Percentiles rank a stretch among this genome's conserved stretches.
phyloP scores from a whole-genome alignment of 2,329 filamentous ascomycete genomes.

The Shiraia bambusicola region DNA sequence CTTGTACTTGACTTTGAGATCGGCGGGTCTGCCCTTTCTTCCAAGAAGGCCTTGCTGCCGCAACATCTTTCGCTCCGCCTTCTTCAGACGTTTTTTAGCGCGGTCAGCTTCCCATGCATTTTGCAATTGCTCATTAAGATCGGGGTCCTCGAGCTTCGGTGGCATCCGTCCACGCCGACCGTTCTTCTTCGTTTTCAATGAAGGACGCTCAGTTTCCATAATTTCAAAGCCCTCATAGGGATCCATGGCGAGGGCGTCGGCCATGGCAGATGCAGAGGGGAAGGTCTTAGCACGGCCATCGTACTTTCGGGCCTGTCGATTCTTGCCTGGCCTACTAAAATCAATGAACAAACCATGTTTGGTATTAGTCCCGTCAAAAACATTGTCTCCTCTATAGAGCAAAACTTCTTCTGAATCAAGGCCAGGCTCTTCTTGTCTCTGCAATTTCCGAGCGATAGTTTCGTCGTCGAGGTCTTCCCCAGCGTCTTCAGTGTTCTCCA shows the following conservation, averaged over 20 bases:
- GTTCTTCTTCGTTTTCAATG: constrained; percentile 65
- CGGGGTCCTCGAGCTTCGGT: constrained; percentile 49
- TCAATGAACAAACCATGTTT: constrained; percentile 12
- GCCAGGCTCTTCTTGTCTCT: constrained; percentile 65
- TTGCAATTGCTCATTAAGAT: constrained; percentile 45
- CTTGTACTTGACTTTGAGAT: constrained; percentile 69
- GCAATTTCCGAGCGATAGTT: constrained; percentile 60
- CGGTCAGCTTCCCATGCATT: constrained; percentile 49
- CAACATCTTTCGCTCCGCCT: constrained; percentile 51
- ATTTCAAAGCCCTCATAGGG: constrained; percentile 74
- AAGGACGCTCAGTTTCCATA: constrained; percentile 78
- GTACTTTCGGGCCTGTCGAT: constrained; percentile 18
- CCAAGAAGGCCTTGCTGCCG: constrained; percentile 48
- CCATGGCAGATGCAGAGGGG: constrained; percentile 58
- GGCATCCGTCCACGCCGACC: constrained; percentile 58
- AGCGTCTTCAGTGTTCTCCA: constrained; percentile 45
- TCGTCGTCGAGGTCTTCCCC: constrained; percentile 58
- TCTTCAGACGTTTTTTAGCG: constrained; percentile 49
- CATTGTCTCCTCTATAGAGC: constrained; percentile 55
- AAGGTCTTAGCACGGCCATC: constrained; percentile 41
- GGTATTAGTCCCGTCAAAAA: constrained; percentile 38
- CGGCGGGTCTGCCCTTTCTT: constrained; percentile 46
- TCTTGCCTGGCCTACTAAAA: constrained; percentile 30
- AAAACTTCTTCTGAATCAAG: constrained; percentile 61
- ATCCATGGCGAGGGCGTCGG: constrained; percentile 60